Percentiles rank a stretch among this genome's conserved stretches.
These are phyloP conservation scores for Vanilla planifolia DNA, from an alignment of 106 monocot genomes.

Conservation along the genomic window DNA sequence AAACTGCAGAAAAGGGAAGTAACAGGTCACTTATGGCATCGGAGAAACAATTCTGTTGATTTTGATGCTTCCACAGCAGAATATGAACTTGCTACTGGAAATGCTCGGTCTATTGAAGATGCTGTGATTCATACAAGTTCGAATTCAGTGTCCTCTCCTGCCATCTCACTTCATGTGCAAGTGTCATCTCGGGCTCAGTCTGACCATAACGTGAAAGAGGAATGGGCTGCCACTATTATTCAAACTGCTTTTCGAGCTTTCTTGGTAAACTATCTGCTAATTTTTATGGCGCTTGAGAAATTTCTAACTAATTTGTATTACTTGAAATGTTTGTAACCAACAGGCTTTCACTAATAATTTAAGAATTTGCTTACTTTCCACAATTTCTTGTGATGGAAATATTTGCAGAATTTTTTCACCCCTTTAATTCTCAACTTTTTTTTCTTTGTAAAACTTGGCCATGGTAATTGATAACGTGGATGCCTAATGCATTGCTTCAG, in stretches of 20 bases:
- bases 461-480: no score
- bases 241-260: slow-evolving; percentile 86
- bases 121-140: slow-evolving; percentile 23
- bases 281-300: neutral
- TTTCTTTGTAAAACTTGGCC: no score
- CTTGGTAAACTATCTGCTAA: slow-evolving; percentile 38
- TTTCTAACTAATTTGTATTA: neutral
- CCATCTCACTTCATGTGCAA: slow-evolving; percentile 23
- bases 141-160: slow-evolving; percentile 25
- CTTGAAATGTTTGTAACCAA: neutral
- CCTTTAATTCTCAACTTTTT: no score
- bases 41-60: slow-evolving; percentile 31
- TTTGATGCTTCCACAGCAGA: slow-evolving; percentile 21
- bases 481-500: no score
- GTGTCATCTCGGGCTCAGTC: slow-evolving; percentile 32
- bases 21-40: slow-evolving; percentile 20
- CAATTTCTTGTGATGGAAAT: no score
- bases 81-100: slow-evolving; percentile 19
- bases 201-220: slow-evolving; percentile 41
- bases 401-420: no score
- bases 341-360: neutral
- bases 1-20: slow-evolving; percentile 30
- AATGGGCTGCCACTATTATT: slow-evolving; percentile 73
- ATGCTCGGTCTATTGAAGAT: slow-evolving; percentile 12
- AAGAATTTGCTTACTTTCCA: no score